Percentiles rank a stretch among this genome's conserved stretches.
Conservation (phyloP, 202 grass and related monocot genomes). For the Schoenoplectus tabernaemontani region DNA sequence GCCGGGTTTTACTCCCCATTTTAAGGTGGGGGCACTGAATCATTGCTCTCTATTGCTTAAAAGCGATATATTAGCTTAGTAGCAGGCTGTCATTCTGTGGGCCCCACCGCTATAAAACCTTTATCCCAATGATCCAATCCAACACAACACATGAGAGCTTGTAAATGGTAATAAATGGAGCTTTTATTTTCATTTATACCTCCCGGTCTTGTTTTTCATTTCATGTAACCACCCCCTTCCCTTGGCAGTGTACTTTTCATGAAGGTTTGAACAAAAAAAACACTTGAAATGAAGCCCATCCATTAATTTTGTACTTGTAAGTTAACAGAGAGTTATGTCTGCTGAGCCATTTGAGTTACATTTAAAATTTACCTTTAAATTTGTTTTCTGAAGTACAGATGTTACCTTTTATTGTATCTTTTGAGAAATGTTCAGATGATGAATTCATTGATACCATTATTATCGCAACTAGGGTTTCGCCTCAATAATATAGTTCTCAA, state of each 20-base stretch:
- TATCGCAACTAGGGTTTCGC: too few relatives aligned
- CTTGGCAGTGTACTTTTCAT: constrained; percentile 5
- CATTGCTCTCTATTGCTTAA: constrained; percentile 31
- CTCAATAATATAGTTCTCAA: too few relatives aligned
- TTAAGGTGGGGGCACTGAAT: constrained; percentile 27
- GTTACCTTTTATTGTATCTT: neutral
- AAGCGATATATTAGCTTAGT: constrained; percentile 9
- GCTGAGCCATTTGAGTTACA: neutral
- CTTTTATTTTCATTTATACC: neutral
- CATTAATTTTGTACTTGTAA: constrained; percentile 4
- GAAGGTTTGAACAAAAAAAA: neutral
- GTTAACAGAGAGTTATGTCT: neutral
- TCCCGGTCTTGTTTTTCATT: neutral
- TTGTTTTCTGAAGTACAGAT: neutral
- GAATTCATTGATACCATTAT: neutral
- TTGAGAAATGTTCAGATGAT: neutral
- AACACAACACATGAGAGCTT: constrained; percentile 4
- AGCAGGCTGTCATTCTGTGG: constrained; percentile 5
- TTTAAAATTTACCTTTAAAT: neutral
- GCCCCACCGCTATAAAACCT: neutral
- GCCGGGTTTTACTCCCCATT: constrained; percentile 11
- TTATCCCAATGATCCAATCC: neutral
- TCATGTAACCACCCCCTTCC: neutral
- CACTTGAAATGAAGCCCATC: neutral
- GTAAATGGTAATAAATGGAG: neutral